Conservation (phyloP, 148 eudicot genomes). For the Rhododendron simsii region DNA sequence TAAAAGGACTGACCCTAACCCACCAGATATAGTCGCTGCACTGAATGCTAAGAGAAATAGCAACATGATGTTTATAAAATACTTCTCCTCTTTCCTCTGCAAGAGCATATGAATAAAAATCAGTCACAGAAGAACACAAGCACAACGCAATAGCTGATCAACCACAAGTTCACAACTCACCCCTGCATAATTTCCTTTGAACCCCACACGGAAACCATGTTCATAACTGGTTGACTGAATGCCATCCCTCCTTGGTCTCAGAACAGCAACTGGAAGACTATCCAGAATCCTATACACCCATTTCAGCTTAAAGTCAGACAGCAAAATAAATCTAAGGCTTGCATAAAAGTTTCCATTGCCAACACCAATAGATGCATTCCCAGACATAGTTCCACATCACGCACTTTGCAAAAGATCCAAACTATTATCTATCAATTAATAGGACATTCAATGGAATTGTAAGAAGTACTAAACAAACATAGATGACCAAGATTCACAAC, state of each 20-base stretch:
- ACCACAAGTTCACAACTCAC: slow-evolving; percentile 21
- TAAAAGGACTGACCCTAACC: too few relatives aligned
- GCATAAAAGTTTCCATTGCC: neutral
- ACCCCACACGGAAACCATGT: slow-evolving; percentile 57
- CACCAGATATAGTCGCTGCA: too few relatives aligned
- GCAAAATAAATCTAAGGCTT: neutral
- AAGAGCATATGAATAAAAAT: slow-evolving; percentile 4
- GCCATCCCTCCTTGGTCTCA: slow-evolving; percentile 50
- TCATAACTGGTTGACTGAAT: slow-evolving; percentile 42
- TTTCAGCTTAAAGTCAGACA: neutral
- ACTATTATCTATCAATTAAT: neutral
- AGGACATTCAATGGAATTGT: neutral
- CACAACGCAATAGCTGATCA: neutral
- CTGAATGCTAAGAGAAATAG: too few relatives aligned
- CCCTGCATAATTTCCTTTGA: slow-evolving; percentile 55
- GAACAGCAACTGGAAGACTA: slow-evolving; percentile 60
- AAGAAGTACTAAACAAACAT: neutral
- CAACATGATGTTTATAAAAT: slow-evolving; percentile 33
- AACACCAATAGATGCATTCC: neutral
- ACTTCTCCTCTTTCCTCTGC: slow-evolving; percentile 55
- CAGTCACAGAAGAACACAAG: neutral
- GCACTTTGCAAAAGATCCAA: neutral
- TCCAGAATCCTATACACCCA: slow-evolving; percentile 43
- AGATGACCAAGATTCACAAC: neutral
- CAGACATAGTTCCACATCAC: neutral